phyloP scores from a whole-genome alignment of 257 asterid species.

The Capsicum chinense region DNA sequence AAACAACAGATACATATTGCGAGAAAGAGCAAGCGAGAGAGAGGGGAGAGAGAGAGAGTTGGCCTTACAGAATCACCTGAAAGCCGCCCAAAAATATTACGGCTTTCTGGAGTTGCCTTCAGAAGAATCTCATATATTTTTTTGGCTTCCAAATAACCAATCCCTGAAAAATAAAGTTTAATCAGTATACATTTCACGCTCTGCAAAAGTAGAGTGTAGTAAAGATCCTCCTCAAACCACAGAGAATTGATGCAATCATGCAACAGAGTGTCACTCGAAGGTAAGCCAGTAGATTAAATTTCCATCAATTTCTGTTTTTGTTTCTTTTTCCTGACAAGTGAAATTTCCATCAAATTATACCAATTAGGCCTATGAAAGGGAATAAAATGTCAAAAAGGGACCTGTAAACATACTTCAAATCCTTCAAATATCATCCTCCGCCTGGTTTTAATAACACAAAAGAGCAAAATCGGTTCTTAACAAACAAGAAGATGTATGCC shows the following conservation, averaged over 20 bases:
- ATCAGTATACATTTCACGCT: not conserved
- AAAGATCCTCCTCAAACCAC: slow-evolving; percentile 17
- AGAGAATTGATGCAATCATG: not conserved
- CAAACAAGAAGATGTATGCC: not conserved
- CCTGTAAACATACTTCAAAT: slow-evolving; percentile 7
- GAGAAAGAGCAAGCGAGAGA: not conserved
- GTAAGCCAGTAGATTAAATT: not conserved
- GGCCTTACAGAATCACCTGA: slow-evolving; percentile 98
- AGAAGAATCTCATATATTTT: slow-evolving; percentile 76
- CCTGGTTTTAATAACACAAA: not conserved
- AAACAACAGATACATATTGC: not conserved
- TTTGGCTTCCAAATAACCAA: too few relatives aligned
- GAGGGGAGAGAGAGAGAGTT: slow-evolving; percentile 36
- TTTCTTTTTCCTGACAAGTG: not conserved
- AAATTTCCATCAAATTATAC: not conserved
- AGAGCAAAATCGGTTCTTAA: not conserved
- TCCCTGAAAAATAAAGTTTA: too few relatives aligned
- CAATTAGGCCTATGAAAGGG: slow-evolving; percentile 7
- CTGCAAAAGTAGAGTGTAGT: not conserved
- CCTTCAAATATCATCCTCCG: not conserved
- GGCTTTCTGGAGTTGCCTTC: slow-evolving; percentile 85
- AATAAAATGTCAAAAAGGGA: not conserved
- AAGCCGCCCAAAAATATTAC: slow-evolving; percentile 96
- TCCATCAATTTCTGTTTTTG: not conserved
- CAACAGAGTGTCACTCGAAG: not conserved